A percentile compares a stretch with the other conserved stretches of the same genome.
Evolutionary conservation across 2,329 filamentous ascomycete genomes (phyloP).

Genomic region (Aspergillus novofumigatus): DNA sequence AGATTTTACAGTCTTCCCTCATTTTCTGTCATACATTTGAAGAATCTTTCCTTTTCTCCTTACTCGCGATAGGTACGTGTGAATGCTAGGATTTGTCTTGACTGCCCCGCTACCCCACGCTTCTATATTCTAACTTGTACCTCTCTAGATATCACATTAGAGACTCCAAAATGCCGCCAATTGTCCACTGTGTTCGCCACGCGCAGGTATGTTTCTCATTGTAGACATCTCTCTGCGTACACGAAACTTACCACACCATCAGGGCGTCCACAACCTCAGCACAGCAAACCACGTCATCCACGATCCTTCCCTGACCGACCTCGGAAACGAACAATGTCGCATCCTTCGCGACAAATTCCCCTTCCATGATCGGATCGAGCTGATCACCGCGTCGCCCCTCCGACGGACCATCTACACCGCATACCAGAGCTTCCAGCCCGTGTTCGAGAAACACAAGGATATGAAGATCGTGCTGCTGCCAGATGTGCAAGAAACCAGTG

Average conservation of each 20-base stretch:
- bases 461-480: slow-evolving; percentile 63
- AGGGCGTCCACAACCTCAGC: slow-evolving; percentile 77
- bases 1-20: neutral
- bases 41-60: neutral
- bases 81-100: neutral
- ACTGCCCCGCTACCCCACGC: slow-evolving; percentile 21
- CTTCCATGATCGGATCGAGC: slow-evolving; percentile 59
- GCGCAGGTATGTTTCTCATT: slow-evolving; percentile 36
- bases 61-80: neutral
- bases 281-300: slow-evolving; percentile 64
- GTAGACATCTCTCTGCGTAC: neutral
- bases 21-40: neutral
- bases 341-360: slow-evolving; percentile 61
- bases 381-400: slow-evolving; percentile 74
- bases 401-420: slow-evolving; percentile 78
- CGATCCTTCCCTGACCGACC: slow-evolving; percentile 74
- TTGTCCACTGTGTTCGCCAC: slow-evolving; percentile 44
- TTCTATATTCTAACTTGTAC: neutral
- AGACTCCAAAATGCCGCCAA: slow-evolving; percentile 35
- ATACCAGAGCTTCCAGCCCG: slow-evolving; percentile 62
- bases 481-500: slow-evolving; percentile 72
- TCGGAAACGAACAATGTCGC: slow-evolving; percentile 72
- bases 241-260: slow-evolving; percentile 16
- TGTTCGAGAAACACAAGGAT: slow-evolving; percentile 43
- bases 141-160: neutral